Evolutionary conservation across 1,139 yeast genomes (phyloP).

Genomic region (Eremothecium coryli): DNA sequence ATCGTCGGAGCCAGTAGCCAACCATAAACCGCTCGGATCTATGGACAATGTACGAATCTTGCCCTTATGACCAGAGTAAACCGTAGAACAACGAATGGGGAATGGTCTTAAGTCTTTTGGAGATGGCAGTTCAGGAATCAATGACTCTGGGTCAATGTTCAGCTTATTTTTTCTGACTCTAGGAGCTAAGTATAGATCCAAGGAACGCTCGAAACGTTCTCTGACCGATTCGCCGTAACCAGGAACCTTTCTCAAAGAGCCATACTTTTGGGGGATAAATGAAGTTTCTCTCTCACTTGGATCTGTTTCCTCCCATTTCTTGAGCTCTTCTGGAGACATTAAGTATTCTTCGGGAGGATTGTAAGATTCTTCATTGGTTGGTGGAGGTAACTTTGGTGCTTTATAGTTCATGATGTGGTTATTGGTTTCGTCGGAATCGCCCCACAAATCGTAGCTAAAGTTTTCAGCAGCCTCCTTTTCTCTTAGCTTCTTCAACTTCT

Average conservation of each 20-base stretch:
- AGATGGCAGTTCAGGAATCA: conserved; percentile 92
- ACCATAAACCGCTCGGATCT: conserved; percentile 87
- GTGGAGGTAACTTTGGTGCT: conserved; percentile 94
- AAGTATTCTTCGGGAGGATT: conserved; percentile 96
- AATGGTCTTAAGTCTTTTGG: conserved; percentile 97
- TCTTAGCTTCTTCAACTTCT: conserved; percentile 43
- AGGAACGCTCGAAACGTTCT: conserved; percentile 87
- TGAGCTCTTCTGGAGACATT: conserved; percentile 65
- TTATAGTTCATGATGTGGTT: conserved; percentile 85
- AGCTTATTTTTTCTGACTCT: conserved; percentile 86
- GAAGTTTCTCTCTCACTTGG: conserved; percentile 73
- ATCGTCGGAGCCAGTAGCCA: conserved; percentile 93
- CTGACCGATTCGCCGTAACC: conserved; percentile 80
- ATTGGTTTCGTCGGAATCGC: conserved; percentile 45
- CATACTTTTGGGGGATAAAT: conserved; percentile 74
- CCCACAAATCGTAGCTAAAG: conserved; percentile 76
- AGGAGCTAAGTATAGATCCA: conserved; percentile 92
- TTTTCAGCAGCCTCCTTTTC: conserved; percentile 44
- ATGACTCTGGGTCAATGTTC: conserved; percentile 91
- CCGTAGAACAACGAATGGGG: conserved; percentile 85
- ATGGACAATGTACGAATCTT: conserved; percentile 74
- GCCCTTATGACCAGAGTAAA: conserved; percentile 74
- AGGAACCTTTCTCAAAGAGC: conserved; percentile 82
- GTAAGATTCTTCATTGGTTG: conserved; percentile 92
- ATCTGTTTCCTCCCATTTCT: conserved; percentile 62